These are phyloP conservation scores for Funneliformis geosporum DNA, from an alignment of 192 early-diverging fungal genomes.

Conservation along the genomic window DNA sequence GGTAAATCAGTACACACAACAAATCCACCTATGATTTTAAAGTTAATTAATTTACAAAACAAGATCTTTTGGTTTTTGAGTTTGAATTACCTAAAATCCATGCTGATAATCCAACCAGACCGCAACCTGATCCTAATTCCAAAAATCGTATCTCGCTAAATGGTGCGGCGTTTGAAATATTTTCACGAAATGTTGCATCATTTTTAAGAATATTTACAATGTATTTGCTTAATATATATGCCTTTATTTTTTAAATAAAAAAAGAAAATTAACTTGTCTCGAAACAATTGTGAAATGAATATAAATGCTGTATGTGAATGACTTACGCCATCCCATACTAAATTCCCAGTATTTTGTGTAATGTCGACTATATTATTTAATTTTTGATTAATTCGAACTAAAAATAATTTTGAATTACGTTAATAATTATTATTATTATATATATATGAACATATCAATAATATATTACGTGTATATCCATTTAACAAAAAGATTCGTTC, in stretches of 20 bases:
- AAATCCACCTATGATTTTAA: neutral
- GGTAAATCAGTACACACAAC: neutral
- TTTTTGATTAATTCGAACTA: neutral
- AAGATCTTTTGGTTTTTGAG: neutral
- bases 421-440: neutral
- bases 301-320: neutral
- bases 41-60: neutral
- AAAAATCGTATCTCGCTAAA: neutral
- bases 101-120: neutral
- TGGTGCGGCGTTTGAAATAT: neutral
- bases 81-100: neutral
- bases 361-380: neutral
- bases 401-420: neutral
- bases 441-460: neutral
- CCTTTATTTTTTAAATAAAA: neutral
- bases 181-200: neutral
- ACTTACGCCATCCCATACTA: conserved; percentile 17
- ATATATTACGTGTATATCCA: conserved; percentile 7
- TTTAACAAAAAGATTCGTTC: conserved; percentile 1
- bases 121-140: conserved; percentile 11
- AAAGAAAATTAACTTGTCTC: neutral
- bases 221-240: conserved; percentile 16
- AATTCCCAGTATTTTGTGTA: conserved; percentile 14
- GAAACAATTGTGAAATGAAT: neutral
- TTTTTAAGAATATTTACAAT: neutral